Evolutionary conservation across 768 basidiomycete genomes (phyloP).

Genomic region (Fomitopsis serialis): DNA sequence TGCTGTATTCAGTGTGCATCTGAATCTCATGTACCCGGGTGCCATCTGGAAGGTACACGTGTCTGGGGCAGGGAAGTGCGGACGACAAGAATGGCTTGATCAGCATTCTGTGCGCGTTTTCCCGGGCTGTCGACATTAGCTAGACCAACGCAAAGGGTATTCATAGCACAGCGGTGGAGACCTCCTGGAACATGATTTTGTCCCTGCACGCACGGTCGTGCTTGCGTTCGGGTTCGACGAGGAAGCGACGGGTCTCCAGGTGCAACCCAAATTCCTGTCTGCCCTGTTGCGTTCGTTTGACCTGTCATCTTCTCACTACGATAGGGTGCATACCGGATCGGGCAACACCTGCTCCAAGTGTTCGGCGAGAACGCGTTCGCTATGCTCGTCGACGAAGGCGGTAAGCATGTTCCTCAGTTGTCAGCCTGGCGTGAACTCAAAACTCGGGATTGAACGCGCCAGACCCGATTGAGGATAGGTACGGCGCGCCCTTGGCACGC

Average conservation of each 20-base stretch:
- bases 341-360: slow-evolving; percentile 40
- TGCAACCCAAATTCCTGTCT: slow-evolving; percentile 6
- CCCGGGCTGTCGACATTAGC: background rate
- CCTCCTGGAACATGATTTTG: slow-evolving; percentile 38
- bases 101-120: slow-evolving; percentile 45
- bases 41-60: slow-evolving; percentile 39
- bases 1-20: too few species aligned
- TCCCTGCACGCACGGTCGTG: slow-evolving; percentile 36
- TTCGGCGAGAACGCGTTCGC: slow-evolving; percentile 74
- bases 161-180: slow-evolving; percentile 37
- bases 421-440: too few species aligned
- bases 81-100: slow-evolving; percentile 79
- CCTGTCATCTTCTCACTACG: too few species aligned
- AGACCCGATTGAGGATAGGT: slow-evolving; percentile 16
- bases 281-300: background rate
- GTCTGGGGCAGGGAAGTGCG: slow-evolving; percentile 74
- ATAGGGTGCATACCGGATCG: slow-evolving; percentile 52
- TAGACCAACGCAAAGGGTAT: background rate
- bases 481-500: slow-evolving; percentile 50
- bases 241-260: slow-evolving; percentile 31
- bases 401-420: slow-evolving; percentile 30
- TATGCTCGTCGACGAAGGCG: slow-evolving; percentile 85
- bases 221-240: slow-evolving; percentile 48
- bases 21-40: slow-evolving; percentile 28
- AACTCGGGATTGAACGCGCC: background rate